phyloP scores from a whole-genome alignment of 2,329 filamentous ascomycete species.

The Colletotrichum orbiculare region DNA sequence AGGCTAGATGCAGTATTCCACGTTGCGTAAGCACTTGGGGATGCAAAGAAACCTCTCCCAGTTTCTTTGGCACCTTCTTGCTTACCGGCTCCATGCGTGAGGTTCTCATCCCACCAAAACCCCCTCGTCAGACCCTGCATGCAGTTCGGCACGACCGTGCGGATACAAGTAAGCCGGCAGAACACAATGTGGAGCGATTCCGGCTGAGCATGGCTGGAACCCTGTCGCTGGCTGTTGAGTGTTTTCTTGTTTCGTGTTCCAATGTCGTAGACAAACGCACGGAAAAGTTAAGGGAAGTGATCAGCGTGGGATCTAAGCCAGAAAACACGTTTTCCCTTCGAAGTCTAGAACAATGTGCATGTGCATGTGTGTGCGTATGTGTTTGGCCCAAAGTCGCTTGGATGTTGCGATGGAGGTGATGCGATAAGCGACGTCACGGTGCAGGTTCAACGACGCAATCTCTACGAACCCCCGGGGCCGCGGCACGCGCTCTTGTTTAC shows the following conservation, averaged over 20 bases:
- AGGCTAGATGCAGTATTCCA: not conserved
- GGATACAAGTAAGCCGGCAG: too few relatives aligned
- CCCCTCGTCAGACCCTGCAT: conserved; percentile 33
- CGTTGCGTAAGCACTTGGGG: not conserved
- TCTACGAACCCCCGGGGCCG: too few relatives aligned
- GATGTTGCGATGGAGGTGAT: conserved; percentile 2
- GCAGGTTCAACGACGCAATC: conserved; percentile 2
- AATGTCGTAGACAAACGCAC: not conserved
- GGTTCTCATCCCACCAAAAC: not conserved
- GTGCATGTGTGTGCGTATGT: not conserved
- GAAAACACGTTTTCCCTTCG: too few relatives aligned
- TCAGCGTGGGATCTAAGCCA: too few relatives aligned
- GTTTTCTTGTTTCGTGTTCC: too few relatives aligned
- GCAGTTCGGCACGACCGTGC: conserved; percentile 11
- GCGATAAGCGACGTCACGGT: conserved; percentile 36
- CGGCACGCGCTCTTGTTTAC: too few relatives aligned
- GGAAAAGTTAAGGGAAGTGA: not conserved
- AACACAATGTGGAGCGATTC: too few relatives aligned
- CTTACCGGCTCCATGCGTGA: not conserved
- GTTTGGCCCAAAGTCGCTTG: not conserved
- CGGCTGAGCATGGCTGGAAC: too few relatives aligned
- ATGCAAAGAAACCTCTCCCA: not conserved
- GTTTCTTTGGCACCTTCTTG: not conserved
- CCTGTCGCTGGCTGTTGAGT: too few relatives aligned
- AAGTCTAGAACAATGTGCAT: too few relatives aligned